Conservation (phyloP, 148 eudicot genomes). For the Nepenthes gracilis region DNA sequence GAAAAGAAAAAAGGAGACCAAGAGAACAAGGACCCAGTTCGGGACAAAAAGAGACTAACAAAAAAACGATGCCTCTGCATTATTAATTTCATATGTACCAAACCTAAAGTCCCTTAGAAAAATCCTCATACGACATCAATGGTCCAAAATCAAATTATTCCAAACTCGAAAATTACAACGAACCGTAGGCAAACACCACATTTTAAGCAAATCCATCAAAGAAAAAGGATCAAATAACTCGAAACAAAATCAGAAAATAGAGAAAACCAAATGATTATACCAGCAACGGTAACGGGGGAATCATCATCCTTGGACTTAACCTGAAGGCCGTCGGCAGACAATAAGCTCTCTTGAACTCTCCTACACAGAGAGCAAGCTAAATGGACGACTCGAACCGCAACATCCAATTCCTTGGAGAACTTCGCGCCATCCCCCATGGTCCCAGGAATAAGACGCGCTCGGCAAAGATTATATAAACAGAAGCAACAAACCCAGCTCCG, state of each 20-base stretch:
- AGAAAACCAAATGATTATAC: constrained; percentile 14
- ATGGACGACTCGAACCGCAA: constrained; percentile 77
- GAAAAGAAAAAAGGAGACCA: no score
- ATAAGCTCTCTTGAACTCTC: constrained; percentile 46
- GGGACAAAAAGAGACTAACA: no score
- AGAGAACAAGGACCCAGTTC: no score
- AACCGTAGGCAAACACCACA: background rate
- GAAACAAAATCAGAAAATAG: no score
- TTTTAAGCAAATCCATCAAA: background rate
- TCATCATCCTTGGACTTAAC: constrained; percentile 72
- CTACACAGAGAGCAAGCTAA: constrained; percentile 70
- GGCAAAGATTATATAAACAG: no score
- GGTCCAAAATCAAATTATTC: background rate
- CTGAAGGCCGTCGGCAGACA: constrained; percentile 30
- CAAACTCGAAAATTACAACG: constrained; percentile 8
- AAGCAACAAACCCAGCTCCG: no score
- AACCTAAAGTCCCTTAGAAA: background rate
- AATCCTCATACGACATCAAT: background rate
- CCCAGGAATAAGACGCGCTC: no score
- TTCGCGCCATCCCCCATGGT: constrained; percentile 25
- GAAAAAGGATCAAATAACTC: background rate
- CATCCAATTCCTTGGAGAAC: constrained; percentile 52
- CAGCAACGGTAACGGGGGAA: constrained; percentile 91
- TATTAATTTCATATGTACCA: no score
- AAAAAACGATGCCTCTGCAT: no score